Conservation (phyloP, 805 yeast species). For the Metschnikowia kunwiensis region DNA sequence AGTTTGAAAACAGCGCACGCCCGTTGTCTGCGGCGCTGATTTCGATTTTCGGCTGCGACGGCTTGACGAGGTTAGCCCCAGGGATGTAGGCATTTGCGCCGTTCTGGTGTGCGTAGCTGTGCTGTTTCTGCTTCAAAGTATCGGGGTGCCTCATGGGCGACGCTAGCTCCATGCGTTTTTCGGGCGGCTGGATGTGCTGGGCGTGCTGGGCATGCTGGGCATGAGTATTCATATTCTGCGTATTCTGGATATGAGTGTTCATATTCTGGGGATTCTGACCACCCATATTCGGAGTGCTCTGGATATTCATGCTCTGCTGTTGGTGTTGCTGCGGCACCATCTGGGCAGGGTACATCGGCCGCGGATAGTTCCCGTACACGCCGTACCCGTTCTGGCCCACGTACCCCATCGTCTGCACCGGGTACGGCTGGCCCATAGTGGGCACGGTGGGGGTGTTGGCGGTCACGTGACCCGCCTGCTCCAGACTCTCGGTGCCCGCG, state of each 20-base stretch:
- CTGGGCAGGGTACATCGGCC: no score
- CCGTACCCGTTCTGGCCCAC: no score
- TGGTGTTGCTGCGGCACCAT: background rate
- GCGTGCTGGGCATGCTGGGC: no score
- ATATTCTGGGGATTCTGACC: no score
- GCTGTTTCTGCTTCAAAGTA: background rate
- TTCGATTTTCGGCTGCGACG: conserved; percentile 4
- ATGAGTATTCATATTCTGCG: background rate
- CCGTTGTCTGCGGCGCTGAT: conserved; percentile 2
- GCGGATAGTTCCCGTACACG: no score
- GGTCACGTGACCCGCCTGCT: no score
- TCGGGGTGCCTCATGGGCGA: conserved; percentile 30
- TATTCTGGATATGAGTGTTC: background rate
- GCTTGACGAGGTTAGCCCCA: conserved; percentile 5
- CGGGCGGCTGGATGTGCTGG: conserved; percentile 12
- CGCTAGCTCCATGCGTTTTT: conserved; percentile 41
- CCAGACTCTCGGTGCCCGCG: no score
- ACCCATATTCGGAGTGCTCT: no score
- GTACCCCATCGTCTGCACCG: no score
- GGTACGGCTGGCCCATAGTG: no score
- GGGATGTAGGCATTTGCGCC: conserved; percentile 1
- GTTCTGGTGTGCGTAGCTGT: background rate
- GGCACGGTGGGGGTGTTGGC: no score
- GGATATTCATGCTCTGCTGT: no score
- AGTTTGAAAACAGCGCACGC: conserved; percentile 13